Conservation (phyloP, 257 asterid genomes). For the Solanum commersonii region DNA sequence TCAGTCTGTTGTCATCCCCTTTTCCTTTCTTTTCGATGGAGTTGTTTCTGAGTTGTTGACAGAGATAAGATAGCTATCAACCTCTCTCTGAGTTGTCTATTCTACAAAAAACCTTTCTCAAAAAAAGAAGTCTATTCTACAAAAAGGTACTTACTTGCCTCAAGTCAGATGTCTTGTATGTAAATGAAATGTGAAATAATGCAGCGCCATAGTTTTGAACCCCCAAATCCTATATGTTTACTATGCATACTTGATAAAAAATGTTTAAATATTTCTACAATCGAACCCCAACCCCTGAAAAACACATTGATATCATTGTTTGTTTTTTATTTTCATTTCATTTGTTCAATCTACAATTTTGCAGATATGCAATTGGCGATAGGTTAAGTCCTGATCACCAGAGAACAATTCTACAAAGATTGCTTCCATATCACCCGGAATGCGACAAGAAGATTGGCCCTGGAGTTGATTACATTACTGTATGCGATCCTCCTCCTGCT, state of each 20-base stretch:
- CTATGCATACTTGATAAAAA: not conserved
- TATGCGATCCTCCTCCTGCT: slow-evolving; percentile 1
- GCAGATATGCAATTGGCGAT: slow-evolving; percentile 78
- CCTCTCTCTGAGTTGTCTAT: not conserved
- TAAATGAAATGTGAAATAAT: not conserved
- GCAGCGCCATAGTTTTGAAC: not conserved
- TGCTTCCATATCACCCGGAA: slow-evolving; percentile 82
- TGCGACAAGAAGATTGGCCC: slow-evolving; percentile 60
- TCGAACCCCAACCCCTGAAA: not conserved
- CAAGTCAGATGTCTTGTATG: not conserved
- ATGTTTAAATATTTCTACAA: not conserved
- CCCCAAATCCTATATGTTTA: not conserved
- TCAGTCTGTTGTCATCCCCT: not conserved
- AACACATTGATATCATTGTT: not conserved
- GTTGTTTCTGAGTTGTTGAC: not conserved
- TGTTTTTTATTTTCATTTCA: not conserved
- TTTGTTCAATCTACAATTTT: not conserved
- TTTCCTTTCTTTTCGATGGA: not conserved
- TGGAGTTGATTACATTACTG: slow-evolving; percentile 71
- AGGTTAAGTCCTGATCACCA: slow-evolving; percentile 76
- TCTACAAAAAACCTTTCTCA: not conserved
- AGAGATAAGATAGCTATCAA: not conserved
- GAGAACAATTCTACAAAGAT: slow-evolving; percentile 60
- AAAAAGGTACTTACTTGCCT: not conserved
- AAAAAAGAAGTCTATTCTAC: not conserved